A percentile compares a stretch with the other conserved stretches of the same genome.
These are phyloP conservation scores for Alternaria viburni DNA, from an alignment of 2,329 filamentous ascomycete species.

Conservation along the genomic window DNA sequence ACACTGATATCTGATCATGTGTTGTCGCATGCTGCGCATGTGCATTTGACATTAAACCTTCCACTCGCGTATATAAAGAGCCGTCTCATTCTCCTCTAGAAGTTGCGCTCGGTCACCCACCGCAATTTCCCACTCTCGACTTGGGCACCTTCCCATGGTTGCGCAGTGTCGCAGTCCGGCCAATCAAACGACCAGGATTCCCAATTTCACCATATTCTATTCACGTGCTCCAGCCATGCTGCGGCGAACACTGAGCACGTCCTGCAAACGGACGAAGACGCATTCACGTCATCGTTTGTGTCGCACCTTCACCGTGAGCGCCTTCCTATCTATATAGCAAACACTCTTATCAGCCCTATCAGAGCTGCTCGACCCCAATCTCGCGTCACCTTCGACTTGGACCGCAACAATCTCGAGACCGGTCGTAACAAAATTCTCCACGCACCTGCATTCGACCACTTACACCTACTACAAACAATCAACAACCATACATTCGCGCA, in stretches of 20 bases:
- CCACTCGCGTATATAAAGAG: neutral
- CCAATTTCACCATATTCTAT: neutral
- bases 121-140: neutral
- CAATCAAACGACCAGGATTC: neutral
- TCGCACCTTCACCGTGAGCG: constrained; percentile 8
- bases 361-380: neutral
- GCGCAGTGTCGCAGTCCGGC: neutral
- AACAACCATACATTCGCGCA: neutral
- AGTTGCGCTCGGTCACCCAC: neutral
- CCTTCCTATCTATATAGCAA: constrained; percentile 12
- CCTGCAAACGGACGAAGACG: neutral
- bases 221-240: neutral
- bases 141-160: neutral
- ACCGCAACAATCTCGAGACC: neutral
- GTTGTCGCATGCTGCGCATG: neutral
- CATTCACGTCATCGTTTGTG: constrained; percentile 5
- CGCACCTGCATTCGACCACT: neutral
- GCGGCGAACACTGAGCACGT: neutral
- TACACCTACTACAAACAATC: neutral
- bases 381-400: neutral
- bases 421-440: neutral
- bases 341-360: constrained; percentile 6
- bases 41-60: neutral
- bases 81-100: neutral
- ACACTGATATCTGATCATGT: neutral